Evolutionary conservation across 1,139 yeast genomes (phyloP), one percentile per base, ranked within the genome.

Genomic region (Candida albicans): DNA sequence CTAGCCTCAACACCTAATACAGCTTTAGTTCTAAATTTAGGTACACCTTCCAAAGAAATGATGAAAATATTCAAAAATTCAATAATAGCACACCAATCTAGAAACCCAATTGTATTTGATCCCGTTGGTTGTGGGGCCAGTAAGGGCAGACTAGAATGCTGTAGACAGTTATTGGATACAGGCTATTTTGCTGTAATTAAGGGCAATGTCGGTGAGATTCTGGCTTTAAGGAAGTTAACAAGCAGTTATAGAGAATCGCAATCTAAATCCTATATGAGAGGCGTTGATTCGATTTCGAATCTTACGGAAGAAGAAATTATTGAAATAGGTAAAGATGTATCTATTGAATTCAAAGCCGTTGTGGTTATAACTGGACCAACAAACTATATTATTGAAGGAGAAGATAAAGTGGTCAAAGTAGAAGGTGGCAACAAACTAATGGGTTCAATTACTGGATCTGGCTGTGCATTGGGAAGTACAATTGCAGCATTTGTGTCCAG

Each of bases 111-210:
- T 33, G 79, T 90, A 0, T 83, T 86, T 54, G 98, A 91, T 58
- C 98, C 97, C 0, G 97, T 91, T 11, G 98, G 93, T 0, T 89
- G 85, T 35, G 96, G 96, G 26, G 96, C 96, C 0, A 76, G 96
- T 0, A 50, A 57, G 2, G 77, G 81, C 8, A 70, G 98, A 47
- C 66, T 71, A 31, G 58, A 63, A 2, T 69, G 81, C 26, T 75
- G 82, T 42, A 62, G 69, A 30, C 57, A 60, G 1, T 55, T 89
- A 9, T 62, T 90, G 33, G 73, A 82, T 38, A 57, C 67, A 2
- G 91, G 90, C 1, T 79, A 79, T 39, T 74, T 79, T 44, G 67
- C 86, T 1, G 90, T 89, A 13, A 82, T 90, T 52, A 89, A 91
- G 61, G 97, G 96, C 1, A 91, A 91, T 57, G 77, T 81, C 10